phyloP scores from a whole-genome alignment of 495 filamentous ascomycete species.

The Physcia stellaris region DNA sequence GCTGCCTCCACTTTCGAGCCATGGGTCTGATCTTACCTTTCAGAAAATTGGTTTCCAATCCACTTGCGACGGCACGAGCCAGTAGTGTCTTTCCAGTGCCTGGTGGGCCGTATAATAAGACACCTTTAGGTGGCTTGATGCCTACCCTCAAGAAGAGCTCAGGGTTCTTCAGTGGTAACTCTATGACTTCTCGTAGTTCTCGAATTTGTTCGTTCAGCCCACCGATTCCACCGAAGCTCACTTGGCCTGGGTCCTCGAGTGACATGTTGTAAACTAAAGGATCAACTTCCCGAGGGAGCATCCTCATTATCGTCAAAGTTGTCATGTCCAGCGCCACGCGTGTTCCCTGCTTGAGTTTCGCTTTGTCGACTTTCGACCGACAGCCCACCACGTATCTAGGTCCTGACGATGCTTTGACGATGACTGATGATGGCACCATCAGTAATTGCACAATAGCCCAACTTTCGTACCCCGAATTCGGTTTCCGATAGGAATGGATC shows the following conservation, averaged over 20 bases:
- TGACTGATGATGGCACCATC: slow-evolving; percentile 29
- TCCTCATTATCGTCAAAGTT: slow-evolving; percentile 98
- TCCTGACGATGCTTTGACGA: slow-evolving; percentile 87
- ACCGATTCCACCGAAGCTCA: slow-evolving; percentile 98
- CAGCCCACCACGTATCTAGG: slow-evolving; percentile 98
- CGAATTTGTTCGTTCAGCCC: slow-evolving; percentile 98
- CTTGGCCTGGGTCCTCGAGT: slow-evolving; percentile 90
- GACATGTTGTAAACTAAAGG: slow-evolving; percentile 99
- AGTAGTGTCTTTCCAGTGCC: slow-evolving; percentile 96
- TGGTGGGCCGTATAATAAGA: slow-evolving; percentile 91
- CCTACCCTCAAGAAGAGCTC: slow-evolving; percentile 94
- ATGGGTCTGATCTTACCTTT: slow-evolving; percentile 49
- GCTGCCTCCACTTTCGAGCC: slow-evolving; percentile 5
- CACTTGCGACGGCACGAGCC: slow-evolving; percentile 90
- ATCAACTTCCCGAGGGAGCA: slow-evolving; percentile 97
- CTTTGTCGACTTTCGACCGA: slow-evolving; percentile 93
- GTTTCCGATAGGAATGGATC: neutral
- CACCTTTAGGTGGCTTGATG: slow-evolving; percentile 98
- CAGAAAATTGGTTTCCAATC: slow-evolving; percentile 94
- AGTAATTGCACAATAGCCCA: neutral
- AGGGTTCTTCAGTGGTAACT: slow-evolving; percentile 95
- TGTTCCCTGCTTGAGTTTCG: slow-evolving; percentile 93
- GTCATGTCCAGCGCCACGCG: slow-evolving; percentile 99
- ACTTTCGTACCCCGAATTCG: neutral
- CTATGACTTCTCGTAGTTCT: slow-evolving; percentile 95